Percentiles rank a stretch among this genome's conserved stretches.
These are phyloP conservation scores for Monascus ruber DNA, from an alignment of 2,329 filamentous ascomycete species.

Conservation along the genomic window DNA sequence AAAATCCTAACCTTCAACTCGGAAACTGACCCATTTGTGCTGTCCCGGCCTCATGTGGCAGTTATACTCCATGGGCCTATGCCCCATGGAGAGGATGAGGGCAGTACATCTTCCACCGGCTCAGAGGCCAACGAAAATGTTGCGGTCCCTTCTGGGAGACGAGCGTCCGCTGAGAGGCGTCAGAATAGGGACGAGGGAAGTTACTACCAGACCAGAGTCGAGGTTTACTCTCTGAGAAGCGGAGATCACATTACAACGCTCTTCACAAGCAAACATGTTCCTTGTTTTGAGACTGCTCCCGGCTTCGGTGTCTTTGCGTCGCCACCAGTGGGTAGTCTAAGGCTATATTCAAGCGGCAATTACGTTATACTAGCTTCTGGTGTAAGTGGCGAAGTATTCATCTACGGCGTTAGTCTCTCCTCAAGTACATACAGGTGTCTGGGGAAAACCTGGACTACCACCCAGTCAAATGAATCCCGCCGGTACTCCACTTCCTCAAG, in stretches of 20 bases:
- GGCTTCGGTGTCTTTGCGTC: conserved; percentile 57
- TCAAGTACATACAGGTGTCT: conserved; percentile 50
- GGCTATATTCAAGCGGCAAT: conserved; percentile 59
- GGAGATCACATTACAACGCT: conserved; percentile 60
- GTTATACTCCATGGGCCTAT: conserved; percentile 71
- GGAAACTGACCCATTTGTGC: conserved; percentile 39
- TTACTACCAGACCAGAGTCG: conserved; percentile 72
- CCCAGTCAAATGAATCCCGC: conserved; percentile 46
- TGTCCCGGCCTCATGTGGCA: conserved; percentile 61
- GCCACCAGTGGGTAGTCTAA: conserved; percentile 59
- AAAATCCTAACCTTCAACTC: conserved; percentile 67
- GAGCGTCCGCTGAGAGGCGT: conserved; percentile 12
- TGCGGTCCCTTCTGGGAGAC: conserved; percentile 14
- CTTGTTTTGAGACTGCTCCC: conserved; percentile 44
- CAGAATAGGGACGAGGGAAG: conserved; percentile 16
- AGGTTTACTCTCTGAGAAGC: conserved; percentile 76
- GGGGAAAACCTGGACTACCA: conserved; percentile 83
- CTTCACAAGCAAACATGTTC: conserved; percentile 57
- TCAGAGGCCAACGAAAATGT: conserved; percentile 23
- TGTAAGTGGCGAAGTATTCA: conserved; percentile 73
- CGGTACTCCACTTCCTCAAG: conserved; percentile 36
- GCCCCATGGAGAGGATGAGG: conserved; percentile 36
- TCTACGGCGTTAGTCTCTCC: conserved; percentile 44
- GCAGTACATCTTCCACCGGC: conserved; percentile 18
- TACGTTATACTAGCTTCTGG: conserved; percentile 68